A percentile compares a stretch with the other conserved stretches of the same genome.
Conservation (phyloP, 1,284 basidiomycete species). For the Ustilago sp. region DNA sequence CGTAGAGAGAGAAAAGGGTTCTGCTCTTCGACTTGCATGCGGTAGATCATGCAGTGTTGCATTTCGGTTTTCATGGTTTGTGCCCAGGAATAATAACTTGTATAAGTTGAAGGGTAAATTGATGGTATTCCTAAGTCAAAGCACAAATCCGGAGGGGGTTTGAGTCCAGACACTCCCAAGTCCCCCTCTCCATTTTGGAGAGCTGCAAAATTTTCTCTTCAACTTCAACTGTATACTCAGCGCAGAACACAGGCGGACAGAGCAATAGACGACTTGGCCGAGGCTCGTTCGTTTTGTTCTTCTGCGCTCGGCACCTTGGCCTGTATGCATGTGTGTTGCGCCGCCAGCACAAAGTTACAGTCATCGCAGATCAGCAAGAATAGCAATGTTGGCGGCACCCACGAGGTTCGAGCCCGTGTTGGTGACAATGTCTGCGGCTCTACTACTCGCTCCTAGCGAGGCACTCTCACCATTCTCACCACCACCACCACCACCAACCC, state of each 20-base stretch:
- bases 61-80: constrained; percentile 7
- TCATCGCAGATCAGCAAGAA: no score
- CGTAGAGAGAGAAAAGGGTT: background rate
- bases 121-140: no score
- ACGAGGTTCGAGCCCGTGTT: background rate
- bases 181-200: no score
- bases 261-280: background rate
- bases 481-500: background rate
- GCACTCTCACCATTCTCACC: background rate
- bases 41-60: constrained; percentile 2
- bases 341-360: background rate
- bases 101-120: no score
- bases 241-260: background rate
- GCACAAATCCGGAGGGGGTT: no score
- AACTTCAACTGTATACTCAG: no score
- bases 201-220: no score
- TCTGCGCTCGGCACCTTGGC: background rate
- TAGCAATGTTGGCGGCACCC: background rate
- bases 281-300: background rate
- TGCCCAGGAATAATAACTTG: background rate
- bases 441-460: background rate
- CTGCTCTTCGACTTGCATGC: constrained; percentile 8
- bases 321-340: background rate
- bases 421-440: background rate
- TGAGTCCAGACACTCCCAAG: no score